Percentiles rank a stretch among this genome's conserved stretches.
Conservation (phyloP, 192 early-diverging fungal species). For the Jimgerdemannia flammicorona region DNA sequence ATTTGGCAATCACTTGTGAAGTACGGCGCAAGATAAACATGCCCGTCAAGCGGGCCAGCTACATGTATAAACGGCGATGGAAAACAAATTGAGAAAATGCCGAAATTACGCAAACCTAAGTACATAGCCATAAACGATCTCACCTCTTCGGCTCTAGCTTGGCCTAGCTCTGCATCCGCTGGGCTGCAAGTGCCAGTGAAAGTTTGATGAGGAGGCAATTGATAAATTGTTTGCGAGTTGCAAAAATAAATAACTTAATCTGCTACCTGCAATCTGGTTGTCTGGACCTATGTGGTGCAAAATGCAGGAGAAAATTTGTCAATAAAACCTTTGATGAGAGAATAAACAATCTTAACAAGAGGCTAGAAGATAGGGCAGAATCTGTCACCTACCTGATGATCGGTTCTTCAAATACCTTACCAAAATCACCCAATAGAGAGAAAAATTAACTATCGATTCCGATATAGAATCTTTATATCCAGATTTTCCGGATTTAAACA, state of each 20-base stretch:
- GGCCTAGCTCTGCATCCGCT: slow-evolving; percentile 14
- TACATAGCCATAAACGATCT: not conserved
- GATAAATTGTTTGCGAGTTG: too few species aligned
- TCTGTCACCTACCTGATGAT: slow-evolving; percentile 21
- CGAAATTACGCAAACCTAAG: not conserved
- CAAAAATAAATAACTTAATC: not conserved
- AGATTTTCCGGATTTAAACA: not conserved
- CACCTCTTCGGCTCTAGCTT: slow-evolving; percentile 27
- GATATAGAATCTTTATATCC: too few species aligned
- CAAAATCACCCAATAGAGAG: too few species aligned
- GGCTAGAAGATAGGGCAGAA: not conserved
- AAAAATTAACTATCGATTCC: too few species aligned
- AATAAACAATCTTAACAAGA: not conserved
- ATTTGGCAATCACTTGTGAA: slow-evolving; percentile 39
- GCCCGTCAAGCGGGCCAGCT: slow-evolving; percentile 38
- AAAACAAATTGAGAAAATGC: not conserved
- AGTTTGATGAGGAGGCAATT: not conserved
- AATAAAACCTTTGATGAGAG: too few species aligned
- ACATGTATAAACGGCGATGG: not conserved
- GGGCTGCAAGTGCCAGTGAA: not conserved
- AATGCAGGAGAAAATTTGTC: too few species aligned
- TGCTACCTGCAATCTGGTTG: slow-evolving; percentile 31
- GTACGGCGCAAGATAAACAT: slow-evolving; percentile 64
- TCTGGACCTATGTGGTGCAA: slow-evolving; percentile 9
- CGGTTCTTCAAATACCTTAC: slow-evolving; percentile 37